These are phyloP conservation scores for Phytophthora nicotianae DNA, from an alignment of 352 stramenopile genomes.

Conservation along the genomic window DNA sequence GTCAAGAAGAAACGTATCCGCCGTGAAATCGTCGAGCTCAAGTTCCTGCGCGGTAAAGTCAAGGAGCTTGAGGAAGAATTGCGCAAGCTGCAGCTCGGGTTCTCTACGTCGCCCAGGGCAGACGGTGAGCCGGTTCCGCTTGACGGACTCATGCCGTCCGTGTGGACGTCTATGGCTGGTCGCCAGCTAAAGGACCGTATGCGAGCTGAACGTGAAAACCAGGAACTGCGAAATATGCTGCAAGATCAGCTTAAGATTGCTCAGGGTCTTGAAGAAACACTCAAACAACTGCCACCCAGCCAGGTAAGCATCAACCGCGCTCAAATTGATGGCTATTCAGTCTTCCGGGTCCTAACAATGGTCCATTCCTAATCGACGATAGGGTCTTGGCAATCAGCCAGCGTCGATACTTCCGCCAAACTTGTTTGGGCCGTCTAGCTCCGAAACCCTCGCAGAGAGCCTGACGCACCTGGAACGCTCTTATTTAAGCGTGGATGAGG, in stretches of 20 bases:
- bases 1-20: slow-evolving; percentile 41
- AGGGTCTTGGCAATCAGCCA: slow-evolving; percentile 7
- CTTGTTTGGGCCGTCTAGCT: slow-evolving; percentile 28
- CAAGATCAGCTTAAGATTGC: slow-evolving; percentile 39
- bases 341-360: slow-evolving; percentile 11
- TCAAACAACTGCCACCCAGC: slow-evolving; percentile 30
- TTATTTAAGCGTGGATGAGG: slow-evolving; percentile 28
- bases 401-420: slow-evolving; percentile 21
- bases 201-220: slow-evolving; percentile 36
- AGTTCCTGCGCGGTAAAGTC: slow-evolving; percentile 37
- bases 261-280: slow-evolving; percentile 35
- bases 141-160: slow-evolving; percentile 19
- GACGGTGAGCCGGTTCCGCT: slow-evolving; percentile 5
- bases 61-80: slow-evolving; percentile 40
- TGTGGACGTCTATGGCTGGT: slow-evolving; percentile 35
- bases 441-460: slow-evolving; percentile 30
- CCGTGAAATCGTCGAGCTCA: slow-evolving; percentile 39
- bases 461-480: slow-evolving; percentile 22
- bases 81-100: slow-evolving; percentile 22
- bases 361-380: slow-evolving; percentile 16
- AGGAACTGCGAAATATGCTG: slow-evolving; percentile 31
- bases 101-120: slow-evolving; percentile 5
- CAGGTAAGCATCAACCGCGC: slow-evolving; percentile 23
- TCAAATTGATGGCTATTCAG: background rate
- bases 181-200: slow-evolving; percentile 34